Evolutionary conservation across 257 asterid species (phyloP), one percentile per base, ranked within the genome.

Genomic region (Knoxia roxburghii): DNA sequence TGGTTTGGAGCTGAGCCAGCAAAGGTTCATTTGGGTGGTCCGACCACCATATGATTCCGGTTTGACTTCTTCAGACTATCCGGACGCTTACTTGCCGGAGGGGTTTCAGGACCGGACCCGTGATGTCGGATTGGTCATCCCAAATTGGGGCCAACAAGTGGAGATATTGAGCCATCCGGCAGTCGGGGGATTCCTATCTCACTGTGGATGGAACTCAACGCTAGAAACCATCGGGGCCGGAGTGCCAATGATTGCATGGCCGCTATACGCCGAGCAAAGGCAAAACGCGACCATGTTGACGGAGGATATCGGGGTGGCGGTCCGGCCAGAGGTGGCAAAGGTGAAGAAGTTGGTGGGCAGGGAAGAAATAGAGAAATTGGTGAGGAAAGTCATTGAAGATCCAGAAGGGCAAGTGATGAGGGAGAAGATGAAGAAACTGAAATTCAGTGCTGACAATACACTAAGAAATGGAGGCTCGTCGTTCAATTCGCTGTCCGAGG

Each of bases 231-330:
- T 77, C n/a, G 18, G 13, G 1, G 49, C 49, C 24, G 72, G 75
- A 11, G 75, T 72, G n/a, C 75, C 81, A 5, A 64, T 72, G 61
- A 57, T 77, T 63, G 77, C 55, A 9, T 77, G 81, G 77, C 72
- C 77, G 4, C 56, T 76, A 0, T 66, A 59, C 7, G 60, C 72
- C 4, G 77, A 77, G 59, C 77, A 77, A 5, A 46, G 57, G 1
- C 64, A 13, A 20, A 72, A 64, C 39, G 75, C 78, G 3, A 43
- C 75, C 53, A 59, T 69, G 58, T 41, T 77, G 7, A 33, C 48
- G 37, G 75, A 72, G 67, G 78, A 73, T 15, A 33, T 73, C 1
- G 69, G 78, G 6, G 64, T 77, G 21, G 78, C 75, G 0, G 61
- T 72, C 46, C 37, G 64, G 55, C 69, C 75, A 7, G 56, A 64